A percentile compares a stretch with the other conserved stretches of the same genome.
These are phyloP conservation scores for Meredithiella fracta DNA, from an alignment of 2,329 filamentous ascomycete genomes.

Conservation along the genomic window DNA sequence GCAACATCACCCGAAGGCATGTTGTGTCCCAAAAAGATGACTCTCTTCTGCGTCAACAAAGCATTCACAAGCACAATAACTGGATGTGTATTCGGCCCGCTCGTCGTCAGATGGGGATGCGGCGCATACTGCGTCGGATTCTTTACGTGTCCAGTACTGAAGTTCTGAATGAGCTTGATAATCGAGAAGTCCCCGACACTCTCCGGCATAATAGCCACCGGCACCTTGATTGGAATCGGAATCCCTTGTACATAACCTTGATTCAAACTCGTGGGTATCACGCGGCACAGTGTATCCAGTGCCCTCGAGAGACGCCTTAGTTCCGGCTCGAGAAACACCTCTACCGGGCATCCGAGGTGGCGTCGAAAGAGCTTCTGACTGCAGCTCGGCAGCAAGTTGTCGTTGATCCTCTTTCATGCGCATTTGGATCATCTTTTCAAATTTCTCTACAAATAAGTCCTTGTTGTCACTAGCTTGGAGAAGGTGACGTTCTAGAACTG, in stretches of 20 bases:
- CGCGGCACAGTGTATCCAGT: slow-evolving; percentile 61
- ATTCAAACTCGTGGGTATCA: slow-evolving; percentile 96
- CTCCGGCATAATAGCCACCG: slow-evolving; percentile 82
- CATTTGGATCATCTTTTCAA: slow-evolving; percentile 82
- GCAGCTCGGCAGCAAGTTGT: slow-evolving; percentile 21
- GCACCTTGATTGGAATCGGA: slow-evolving; percentile 90
- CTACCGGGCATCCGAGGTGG: slow-evolving; percentile 20
- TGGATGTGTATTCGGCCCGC: slow-evolving; percentile 76
- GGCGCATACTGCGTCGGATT: slow-evolving; percentile 69
- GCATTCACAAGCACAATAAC: slow-evolving; percentile 91
- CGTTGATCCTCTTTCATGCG: slow-evolving; percentile 50
- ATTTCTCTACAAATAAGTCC: slow-evolving; percentile 94
- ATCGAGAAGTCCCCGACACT: slow-evolving; percentile 95
- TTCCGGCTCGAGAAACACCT: slow-evolving; percentile 36
- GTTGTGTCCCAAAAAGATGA: slow-evolving; percentile 92
- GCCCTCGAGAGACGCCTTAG: slow-evolving; percentile 45
- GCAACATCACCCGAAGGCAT: slow-evolving; percentile 90
- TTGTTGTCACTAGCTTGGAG: slow-evolving; percentile 83
- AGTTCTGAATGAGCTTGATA: slow-evolving; percentile 92
- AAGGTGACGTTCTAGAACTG: slow-evolving; percentile 66
- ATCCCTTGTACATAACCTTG: slow-evolving; percentile 96
- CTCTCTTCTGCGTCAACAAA: slow-evolving; percentile 84
- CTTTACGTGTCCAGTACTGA: slow-evolving; percentile 67
- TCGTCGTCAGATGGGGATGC: slow-evolving; percentile 86
- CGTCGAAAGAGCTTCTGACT: slow-evolving; percentile 29